phyloP scores from a whole-genome alignment of 345 rosid genomes.

The Pistacia integerrima region DNA sequence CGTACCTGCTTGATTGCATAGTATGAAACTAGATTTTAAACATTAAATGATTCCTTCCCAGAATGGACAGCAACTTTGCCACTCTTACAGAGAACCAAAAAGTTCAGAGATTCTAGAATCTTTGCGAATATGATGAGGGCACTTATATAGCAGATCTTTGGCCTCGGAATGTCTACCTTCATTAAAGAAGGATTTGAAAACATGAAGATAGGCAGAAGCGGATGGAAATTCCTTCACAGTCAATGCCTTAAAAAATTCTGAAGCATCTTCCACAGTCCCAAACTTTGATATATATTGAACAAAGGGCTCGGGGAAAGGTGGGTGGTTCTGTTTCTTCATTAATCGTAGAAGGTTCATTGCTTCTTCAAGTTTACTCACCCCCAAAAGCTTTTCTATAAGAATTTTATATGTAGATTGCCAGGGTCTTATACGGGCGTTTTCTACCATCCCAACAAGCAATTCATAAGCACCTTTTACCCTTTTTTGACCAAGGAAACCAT shows the following conservation, averaged over 20 bases:
- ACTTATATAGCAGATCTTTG: conserved; percentile 58
- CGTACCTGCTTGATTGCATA: neutral
- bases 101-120: conserved; percentile 63
- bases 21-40: neutral
- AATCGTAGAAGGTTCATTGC: conserved; percentile 65
- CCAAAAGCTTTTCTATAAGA: conserved; percentile 71
- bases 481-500: conserved; percentile 62
- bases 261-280: conserved; percentile 72
- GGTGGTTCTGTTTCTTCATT: conserved; percentile 71
- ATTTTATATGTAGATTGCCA: conserved; percentile 80
- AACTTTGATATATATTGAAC: conserved; percentile 62
- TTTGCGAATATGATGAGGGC: conserved; percentile 74
- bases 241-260: conserved; percentile 60
- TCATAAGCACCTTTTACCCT: conserved; percentile 66
- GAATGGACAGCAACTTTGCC: neutral
- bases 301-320: conserved; percentile 64
- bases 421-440: conserved; percentile 53
- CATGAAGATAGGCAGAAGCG: conserved; percentile 47
- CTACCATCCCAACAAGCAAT: conserved; percentile 61
- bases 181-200: conserved; percentile 59
- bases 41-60: neutral
- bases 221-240: conserved; percentile 68
- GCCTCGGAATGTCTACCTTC: conserved; percentile 87
- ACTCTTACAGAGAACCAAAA: conserved; percentile 49
- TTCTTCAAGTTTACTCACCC: conserved; percentile 64